phyloP scores from a whole-genome alignment of 106 monocot species.

The Triglochin maritima region DNA sequence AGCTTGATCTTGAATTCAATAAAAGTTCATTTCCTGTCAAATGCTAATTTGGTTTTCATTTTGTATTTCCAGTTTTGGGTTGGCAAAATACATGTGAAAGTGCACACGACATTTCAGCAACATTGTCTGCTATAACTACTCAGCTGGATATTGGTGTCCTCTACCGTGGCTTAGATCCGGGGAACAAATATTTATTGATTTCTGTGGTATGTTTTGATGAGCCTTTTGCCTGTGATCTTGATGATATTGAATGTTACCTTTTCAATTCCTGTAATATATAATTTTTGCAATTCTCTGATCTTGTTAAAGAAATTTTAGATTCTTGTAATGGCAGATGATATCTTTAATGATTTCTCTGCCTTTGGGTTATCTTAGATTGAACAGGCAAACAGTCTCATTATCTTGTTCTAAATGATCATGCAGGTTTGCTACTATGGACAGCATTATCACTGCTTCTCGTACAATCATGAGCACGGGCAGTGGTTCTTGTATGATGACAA shows the following conservation, averaged over 20 bases:
- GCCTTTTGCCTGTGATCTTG: neutral
- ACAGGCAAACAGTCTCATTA: neutral
- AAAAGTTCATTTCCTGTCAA: neutral
- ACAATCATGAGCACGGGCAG: slow-evolving; percentile 27
- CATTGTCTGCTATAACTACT: slow-evolving; percentile 64
- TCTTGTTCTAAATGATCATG: neutral
- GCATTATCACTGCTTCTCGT: slow-evolving; percentile 88
- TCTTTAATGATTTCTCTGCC: neutral
- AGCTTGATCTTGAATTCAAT: no score
- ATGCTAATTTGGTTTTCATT: slow-evolving; percentile 1
- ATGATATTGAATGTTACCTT: neutral
- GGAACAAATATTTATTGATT: slow-evolving; percentile 59
- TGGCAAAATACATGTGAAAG: slow-evolving; percentile 86
- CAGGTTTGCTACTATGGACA: slow-evolving; percentile 94
- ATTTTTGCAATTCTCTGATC: neutral
- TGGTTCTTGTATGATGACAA: slow-evolving; percentile 93
- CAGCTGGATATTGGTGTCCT: slow-evolving; percentile 66
- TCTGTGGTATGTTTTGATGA: slow-evolving; percentile 66
- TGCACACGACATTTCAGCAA: slow-evolving; percentile 74
- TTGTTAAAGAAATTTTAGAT: no score
- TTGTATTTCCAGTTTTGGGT: slow-evolving; percentile 63
- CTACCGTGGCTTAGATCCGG: slow-evolving; percentile 53
- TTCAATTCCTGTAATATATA: no score
- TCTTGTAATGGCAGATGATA: no score
- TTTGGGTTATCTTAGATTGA: neutral